phyloP scores from a whole-genome alignment of 345 rosid species.

The Gossypium raimondii region DNA sequence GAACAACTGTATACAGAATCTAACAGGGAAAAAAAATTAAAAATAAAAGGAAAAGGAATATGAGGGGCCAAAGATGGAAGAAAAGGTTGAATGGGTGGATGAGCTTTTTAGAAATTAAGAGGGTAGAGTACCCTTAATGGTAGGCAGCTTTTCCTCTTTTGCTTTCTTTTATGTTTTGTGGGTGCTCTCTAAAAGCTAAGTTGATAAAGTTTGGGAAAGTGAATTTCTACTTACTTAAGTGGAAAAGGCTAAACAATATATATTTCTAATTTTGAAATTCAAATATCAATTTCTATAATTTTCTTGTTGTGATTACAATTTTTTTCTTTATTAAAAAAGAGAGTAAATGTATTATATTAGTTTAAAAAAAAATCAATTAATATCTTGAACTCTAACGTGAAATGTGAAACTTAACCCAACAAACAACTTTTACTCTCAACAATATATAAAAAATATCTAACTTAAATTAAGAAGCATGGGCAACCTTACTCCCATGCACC shows the following conservation, averaged over 20 bases:
- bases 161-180: conserved; percentile 17
- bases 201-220: conserved; percentile 25
- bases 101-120: conserved; percentile 9
- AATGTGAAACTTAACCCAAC: no score
- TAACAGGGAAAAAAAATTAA: neutral
- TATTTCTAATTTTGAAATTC: neutral
- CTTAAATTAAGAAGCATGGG: no score
- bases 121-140: conserved; percentile 22
- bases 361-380: no score
- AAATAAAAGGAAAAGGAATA: neutral
- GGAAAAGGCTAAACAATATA: neutral
- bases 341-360: no score
- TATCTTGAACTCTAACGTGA: no score
- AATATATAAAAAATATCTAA: no score
- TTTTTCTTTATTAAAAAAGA: no score
- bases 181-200: conserved; percentile 24
- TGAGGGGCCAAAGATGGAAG: neutral
- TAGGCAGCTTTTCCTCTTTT: conserved; percentile 28
- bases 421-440: no score
- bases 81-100: conserved; percentile 15
- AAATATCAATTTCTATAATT: no score
- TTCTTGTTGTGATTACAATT: no score
- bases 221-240: neutral
- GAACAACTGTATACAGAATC: conserved; percentile 19
- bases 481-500: no score